phyloP scores from a whole-genome alignment of 1,284 basidiomycete species.

The Xanthoconium separans region DNA sequence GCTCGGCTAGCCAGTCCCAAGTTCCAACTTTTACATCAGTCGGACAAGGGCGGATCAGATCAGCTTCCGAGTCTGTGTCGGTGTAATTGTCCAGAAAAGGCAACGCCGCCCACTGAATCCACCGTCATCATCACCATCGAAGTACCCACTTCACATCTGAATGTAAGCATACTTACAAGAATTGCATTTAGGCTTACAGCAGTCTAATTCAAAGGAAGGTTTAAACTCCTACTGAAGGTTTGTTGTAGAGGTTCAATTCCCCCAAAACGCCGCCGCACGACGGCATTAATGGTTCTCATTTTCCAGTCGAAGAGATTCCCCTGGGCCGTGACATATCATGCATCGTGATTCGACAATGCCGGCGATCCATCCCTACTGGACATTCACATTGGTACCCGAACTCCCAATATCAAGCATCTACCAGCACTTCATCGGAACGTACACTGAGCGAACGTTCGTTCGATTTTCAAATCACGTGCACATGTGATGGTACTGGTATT shows the following conservation, averaged over 20 bases:
- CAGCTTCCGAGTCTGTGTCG: too few relatives aligned
- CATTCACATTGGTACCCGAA: neutral
- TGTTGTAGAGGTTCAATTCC: too few relatives aligned
- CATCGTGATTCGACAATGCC: neutral
- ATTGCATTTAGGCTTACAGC: neutral
- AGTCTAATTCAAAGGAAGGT: too few relatives aligned
- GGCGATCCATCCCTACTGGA: neutral
- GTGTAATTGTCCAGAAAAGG: neutral
- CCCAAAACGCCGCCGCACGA: too few relatives aligned
- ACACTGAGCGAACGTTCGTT: conserved; percentile 6
- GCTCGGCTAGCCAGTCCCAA: too few relatives aligned
- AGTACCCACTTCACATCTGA: neutral
- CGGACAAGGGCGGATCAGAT: too few relatives aligned
- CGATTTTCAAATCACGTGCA: conserved; percentile 1
- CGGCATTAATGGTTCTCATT: too few relatives aligned
- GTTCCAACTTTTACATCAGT: too few relatives aligned
- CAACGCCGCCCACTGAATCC: neutral
- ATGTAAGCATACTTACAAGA: neutral
- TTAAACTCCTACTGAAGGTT: too few relatives aligned
- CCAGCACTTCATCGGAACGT: neutral
- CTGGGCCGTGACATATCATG: neutral
- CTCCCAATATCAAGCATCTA: neutral
- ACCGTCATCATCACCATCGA: too few relatives aligned
- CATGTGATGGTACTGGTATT: neutral
- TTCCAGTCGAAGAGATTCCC: too few relatives aligned